Conservation (phyloP, 2,329 filamentous ascomycete species). For the Exophiala spinifera region DNA sequence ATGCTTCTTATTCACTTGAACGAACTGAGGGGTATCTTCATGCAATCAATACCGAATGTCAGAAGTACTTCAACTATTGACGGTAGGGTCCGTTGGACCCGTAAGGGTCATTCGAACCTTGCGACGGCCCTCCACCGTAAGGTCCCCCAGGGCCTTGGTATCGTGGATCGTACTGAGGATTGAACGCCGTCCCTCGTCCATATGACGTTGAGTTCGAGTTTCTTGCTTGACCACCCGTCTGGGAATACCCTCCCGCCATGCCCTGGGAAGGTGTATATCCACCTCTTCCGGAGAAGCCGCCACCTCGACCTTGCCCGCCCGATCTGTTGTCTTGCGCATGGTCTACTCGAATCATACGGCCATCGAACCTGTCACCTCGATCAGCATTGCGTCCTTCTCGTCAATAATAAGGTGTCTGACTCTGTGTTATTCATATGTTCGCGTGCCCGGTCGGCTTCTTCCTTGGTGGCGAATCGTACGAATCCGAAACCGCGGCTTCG, state of each 20-base stretch:
- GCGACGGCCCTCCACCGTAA: slow-evolving; percentile 20
- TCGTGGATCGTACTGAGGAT: slow-evolving; percentile 21
- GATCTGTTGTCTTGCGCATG: slow-evolving; percentile 80
- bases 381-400: slow-evolving; percentile 20
- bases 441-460: slow-evolving; percentile 44
- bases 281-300: slow-evolving; percentile 43
- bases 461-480: slow-evolving; percentile 68
- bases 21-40: slow-evolving; percentile 10
- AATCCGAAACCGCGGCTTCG: slow-evolving; percentile 97
- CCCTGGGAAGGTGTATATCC: slow-evolving; percentile 43
- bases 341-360: slow-evolving; percentile 90
- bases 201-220: slow-evolving; percentile 21
- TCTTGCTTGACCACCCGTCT: slow-evolving; percentile 30
- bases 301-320: slow-evolving; percentile 52
- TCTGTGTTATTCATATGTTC: slow-evolving; percentile 55
- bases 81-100: slow-evolving; percentile 21
- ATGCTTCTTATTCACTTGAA: background rate
- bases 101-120: slow-evolving; percentile 18
- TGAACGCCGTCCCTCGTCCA: slow-evolving; percentile 30
- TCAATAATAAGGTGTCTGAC: slow-evolving; percentile 53
- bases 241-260: slow-evolving; percentile 35
- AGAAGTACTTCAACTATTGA: slow-evolving; percentile 11
- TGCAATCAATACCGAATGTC: slow-evolving; percentile 1
- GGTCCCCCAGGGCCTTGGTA: slow-evolving; percentile 26
- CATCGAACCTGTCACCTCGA: slow-evolving; percentile 69